Base-by-base conservation (phyloP, 1,139 yeast genomes). In the Entelexis paramagnoliae region DNA sequence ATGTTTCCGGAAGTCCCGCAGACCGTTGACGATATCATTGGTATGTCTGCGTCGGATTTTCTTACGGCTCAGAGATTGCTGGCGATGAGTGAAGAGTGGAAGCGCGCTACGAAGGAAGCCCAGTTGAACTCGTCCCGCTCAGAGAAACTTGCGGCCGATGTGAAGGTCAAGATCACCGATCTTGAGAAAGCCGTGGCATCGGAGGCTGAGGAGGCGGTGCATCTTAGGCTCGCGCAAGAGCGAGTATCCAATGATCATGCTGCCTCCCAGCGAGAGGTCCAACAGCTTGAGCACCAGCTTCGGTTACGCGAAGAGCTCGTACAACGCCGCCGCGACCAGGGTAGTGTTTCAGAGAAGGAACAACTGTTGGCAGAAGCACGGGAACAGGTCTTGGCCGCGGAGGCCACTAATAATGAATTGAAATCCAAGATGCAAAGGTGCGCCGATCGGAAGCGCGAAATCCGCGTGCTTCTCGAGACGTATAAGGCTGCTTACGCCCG, bases 401-500 rank as follows among this genome's bases (percentile, higher is more conserved):
- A 42, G 19, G 29, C 19, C 10, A 30, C 10, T 4, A 42, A 42
- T 16, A 6, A 5, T 5, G 36, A 13, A 3, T 20, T 42, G 14
- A 36, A 42, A 19, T 13, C 14, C 9, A 14, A 42, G 29, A 32
- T 42, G 46, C 46, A 29, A 7, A 7, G 30, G 14, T 30, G 46
- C 19, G 46, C 46, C 22, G 29, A 32, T 20, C 36, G 46, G n/a
- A 42, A 42, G 33, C 46, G 46, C 19, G 46, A 42, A 36, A 42
- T 42, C 1, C 36, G 46, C 3, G 46, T 42, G 4, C 36, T 42
- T 7, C 14, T 42, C 38, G 46, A 42, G 11, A 42, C 46, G 4
- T 42, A 42, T 29, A 42, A 42, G 20, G 46, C 36, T 14, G 35
- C 46, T 2, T 42, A 42, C 9, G 36, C 46, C 4, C 46, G 46